Evolutionary conservation across 768 basidiomycete genomes (phyloP).

Genomic region (Chalciporus piperatus): DNA sequence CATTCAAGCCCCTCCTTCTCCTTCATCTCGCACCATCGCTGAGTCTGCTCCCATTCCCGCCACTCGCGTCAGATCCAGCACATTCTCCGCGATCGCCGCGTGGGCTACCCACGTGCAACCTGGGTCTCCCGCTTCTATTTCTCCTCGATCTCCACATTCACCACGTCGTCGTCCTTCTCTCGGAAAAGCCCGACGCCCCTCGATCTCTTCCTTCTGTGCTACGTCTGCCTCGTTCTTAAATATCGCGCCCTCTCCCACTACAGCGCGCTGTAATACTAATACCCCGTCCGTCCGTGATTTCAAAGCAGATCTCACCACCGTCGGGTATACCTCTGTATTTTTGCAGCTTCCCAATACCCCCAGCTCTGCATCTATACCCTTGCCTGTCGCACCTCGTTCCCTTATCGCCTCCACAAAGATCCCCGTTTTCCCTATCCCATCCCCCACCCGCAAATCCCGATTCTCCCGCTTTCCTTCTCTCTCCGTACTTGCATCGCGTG

Average conservation of each 20-base stretch:
- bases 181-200: conserved; percentile 28
- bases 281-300: conserved; percentile 49
- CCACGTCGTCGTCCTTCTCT: conserved; percentile 35
- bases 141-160: conserved; percentile 40
- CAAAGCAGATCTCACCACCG: conserved; percentile 50
- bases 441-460: conserved; percentile 19
- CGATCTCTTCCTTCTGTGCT: conserved; percentile 37
- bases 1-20: conserved; percentile 28
- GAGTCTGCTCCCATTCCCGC: conserved; percentile 12
- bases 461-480: conserved; percentile 53
- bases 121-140: conserved; percentile 54
- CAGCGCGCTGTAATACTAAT: conserved; percentile 22
- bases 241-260: conserved; percentile 40
- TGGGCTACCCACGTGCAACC: conserved; percentile 71
- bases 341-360: conserved; percentile 56
- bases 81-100: conserved; percentile 48
- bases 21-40: background rate
- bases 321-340: conserved; percentile 68
- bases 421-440: conserved; percentile 14
- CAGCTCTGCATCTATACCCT: conserved; percentile 17
- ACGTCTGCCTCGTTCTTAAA: conserved; percentile 50
- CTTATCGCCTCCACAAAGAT: conserved; percentile 11
- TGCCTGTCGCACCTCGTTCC: conserved; percentile 8
- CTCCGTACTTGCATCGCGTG: conserved; percentile 41
- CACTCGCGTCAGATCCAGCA: conserved; percentile 39